phyloP scores from a whole-genome alignment of 345 rosid genomes.

The Gossypium bickii region DNA sequence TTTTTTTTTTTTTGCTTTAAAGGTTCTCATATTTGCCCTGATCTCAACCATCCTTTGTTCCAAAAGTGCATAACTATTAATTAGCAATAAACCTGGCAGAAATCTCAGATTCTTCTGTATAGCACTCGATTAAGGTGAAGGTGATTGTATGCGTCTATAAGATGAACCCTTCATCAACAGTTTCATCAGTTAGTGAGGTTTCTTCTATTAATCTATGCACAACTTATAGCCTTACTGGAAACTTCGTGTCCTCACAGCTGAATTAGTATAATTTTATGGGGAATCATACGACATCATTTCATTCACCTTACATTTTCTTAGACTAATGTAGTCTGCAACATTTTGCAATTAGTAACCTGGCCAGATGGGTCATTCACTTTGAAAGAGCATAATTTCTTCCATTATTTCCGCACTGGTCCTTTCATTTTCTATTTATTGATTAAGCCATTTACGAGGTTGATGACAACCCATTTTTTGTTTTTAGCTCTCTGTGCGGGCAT shows the following conservation, averaged over 20 bases:
- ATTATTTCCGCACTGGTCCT: neutral
- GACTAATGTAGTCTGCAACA: neutral
- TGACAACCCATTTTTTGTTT: neutral
- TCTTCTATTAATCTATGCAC: neutral
- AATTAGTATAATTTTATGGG: neutral
- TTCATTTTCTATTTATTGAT: neutral
- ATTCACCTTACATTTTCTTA: neutral
- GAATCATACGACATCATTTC: neutral
- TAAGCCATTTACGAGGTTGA: neutral
- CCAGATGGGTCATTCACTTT: neutral
- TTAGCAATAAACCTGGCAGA: neutral
- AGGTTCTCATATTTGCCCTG: neutral
- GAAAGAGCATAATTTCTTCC: too few relatives aligned
- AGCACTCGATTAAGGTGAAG: neutral
- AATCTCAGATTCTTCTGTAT: neutral
- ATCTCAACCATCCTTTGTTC: neutral
- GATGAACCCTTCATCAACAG: neutral
- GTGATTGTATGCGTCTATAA: neutral
- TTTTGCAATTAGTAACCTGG: neutral
- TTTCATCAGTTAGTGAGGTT: slow-evolving; percentile 3
- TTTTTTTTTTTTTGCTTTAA: neutral
- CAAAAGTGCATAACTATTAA: neutral
- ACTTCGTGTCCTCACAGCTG: neutral
- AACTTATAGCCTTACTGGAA: neutral
- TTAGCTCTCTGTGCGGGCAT: slow-evolving; percentile 58